phyloP scores from a whole-genome alignment of 306 rosid genomes.

The barrel medic (Medicago truncatula) region DNA sequence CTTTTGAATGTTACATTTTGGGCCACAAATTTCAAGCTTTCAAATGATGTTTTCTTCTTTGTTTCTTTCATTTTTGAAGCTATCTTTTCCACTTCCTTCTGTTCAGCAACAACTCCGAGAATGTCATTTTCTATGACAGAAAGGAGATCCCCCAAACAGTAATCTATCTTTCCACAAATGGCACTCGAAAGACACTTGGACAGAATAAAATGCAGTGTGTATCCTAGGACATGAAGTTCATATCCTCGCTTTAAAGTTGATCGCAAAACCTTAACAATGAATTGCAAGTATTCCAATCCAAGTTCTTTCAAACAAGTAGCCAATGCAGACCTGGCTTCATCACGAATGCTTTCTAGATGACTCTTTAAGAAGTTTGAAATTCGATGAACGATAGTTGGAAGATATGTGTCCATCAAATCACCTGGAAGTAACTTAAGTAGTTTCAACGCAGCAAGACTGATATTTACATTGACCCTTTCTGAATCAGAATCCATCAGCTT shows the following conservation, averaged over 20 bases:
- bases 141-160: slow-evolving; percentile 85
- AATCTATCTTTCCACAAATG: slow-evolving; percentile 74
- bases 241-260: slow-evolving; percentile 82
- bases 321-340: slow-evolving; percentile 91
- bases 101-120: slow-evolving; percentile 89
- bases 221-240: slow-evolving; percentile 93
- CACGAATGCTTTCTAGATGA: slow-evolving; percentile 83
- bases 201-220: slow-evolving; percentile 79
- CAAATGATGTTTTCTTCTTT: slow-evolving; percentile 73
- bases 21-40: slow-evolving; percentile 78
- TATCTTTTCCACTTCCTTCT: slow-evolving; percentile 91
- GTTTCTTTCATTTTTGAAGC: slow-evolving; percentile 99
- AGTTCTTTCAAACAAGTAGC: slow-evolving; percentile 91
- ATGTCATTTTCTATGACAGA: slow-evolving; percentile 76
- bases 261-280: slow-evolving; percentile 72
- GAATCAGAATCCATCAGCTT: slow-evolving; percentile 76
- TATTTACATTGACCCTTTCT: slow-evolving; percentile 75
- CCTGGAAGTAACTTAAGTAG: slow-evolving; percentile 83
- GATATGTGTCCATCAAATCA: slow-evolving; percentile 83
- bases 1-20: slow-evolving; percentile 79
- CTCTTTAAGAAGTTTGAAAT: slow-evolving; percentile 84
- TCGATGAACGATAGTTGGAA: slow-evolving; percentile 77
- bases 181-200: slow-evolving; percentile 69
- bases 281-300: slow-evolving; percentile 87
- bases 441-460: slow-evolving; percentile 83